A percentile compares a stretch with the other conserved stretches of the same genome.
Evolutionary conservation across 2,329 filamentous ascomycete genomes (phyloP).

Genomic region (Colletotrichum australisinense): DNA sequence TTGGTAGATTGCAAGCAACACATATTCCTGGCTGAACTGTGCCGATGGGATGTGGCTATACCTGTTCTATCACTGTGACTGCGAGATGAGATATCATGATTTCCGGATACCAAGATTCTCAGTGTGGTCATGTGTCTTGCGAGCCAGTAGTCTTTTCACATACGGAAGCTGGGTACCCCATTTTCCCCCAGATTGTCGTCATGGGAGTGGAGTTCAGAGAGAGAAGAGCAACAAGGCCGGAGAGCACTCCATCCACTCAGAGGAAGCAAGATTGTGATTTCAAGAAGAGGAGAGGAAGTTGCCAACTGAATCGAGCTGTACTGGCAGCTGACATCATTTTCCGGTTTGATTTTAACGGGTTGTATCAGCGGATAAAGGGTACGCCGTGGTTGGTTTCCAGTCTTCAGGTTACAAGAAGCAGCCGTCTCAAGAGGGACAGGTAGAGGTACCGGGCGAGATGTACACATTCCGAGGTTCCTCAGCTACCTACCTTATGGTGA

Average conservation of each 20-base stretch:
- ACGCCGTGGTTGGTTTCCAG: conserved; percentile 1
- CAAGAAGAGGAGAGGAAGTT: neutral
- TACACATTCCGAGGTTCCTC: neutral
- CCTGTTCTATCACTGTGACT: neutral
- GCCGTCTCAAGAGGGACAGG: neutral
- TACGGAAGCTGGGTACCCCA: neutral
- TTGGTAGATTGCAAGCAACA: neutral
- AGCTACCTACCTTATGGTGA: too few relatives aligned
- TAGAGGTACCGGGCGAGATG: neutral
- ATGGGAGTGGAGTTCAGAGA: conserved; percentile 14
- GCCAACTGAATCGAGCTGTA: neutral
- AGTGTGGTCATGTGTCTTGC: neutral
- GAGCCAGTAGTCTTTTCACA: neutral
- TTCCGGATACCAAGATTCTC: neutral
- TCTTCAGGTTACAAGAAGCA: neutral
- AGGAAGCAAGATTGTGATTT: neutral
- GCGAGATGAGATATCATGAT: neutral
- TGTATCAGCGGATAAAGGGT: neutral
- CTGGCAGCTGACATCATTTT: neutral
- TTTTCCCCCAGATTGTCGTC: conserved; percentile 23
- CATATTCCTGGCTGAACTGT: too few relatives aligned
- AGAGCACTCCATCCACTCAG: conserved; percentile 4
- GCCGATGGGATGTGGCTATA: neutral
- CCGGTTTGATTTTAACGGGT: neutral
- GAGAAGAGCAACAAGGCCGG: neutral